Base-by-base conservation (phyloP, 148 eudicot species). In the Cornus suecica region DNA sequence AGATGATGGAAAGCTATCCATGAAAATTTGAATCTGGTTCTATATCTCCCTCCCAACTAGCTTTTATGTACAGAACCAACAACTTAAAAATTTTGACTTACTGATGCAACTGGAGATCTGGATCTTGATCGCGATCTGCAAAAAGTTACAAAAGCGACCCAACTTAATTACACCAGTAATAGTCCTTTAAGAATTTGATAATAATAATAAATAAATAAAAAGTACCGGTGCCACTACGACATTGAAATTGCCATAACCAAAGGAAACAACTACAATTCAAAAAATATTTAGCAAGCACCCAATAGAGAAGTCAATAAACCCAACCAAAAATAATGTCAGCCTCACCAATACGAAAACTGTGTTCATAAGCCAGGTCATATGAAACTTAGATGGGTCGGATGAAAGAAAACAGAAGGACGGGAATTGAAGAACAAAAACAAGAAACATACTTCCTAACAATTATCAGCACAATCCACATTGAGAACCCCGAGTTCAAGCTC, bases 111-210 rank as follows among this genome's bases (percentile, higher is more conserved):
- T 11, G 86, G 88, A 29, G 91, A 85, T 26, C 77, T 68, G 51
- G 90, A 87, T 74, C 78, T 68, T 48, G 86, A 87, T 52, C n/a
- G 83, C 60, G 91, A 89, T 80, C 97, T 90, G 88, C 77, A 85
- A 61, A 75, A 71, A 65, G 28, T 66, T 51, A 23, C 76, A 71
- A 48, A 66, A 72, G 68, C 72, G 70, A 41, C 24, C 20, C 67
- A 71, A 54, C 20, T 60, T 64, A 73, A 65, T 48, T 25, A 54
- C 20, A 51, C 8, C 65, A 27, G 9, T 37, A 37, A 37, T 37
- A 3, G 6, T 4, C 42, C 42, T 37, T 37, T 37, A 37, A 37
- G 42, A 37, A 69, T 67, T 58, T 37, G 32, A 61, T 73, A 34
- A n/a, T n/a, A n/a, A n/a, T n/a, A n/a, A n/a, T n/a, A n/a, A n/a